Percentiles rank a stretch among this genome's conserved stretches.
phyloP scores from a whole-genome alignment of 441 rosid species.

The Caryocar brasiliense region DNA sequence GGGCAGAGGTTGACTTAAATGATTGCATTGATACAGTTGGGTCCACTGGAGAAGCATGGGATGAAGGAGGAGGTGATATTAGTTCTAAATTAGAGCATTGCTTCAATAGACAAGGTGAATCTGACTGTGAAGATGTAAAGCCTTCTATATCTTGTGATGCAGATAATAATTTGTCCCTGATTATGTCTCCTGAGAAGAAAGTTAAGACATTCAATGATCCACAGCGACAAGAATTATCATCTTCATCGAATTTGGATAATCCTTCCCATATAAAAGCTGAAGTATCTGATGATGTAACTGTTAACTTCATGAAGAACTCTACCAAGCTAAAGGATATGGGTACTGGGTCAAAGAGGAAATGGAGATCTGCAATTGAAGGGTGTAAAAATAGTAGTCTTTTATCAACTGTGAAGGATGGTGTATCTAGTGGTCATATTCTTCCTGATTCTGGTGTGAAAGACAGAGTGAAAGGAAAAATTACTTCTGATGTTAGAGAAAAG shows the following conservation, averaged over 20 bases:
- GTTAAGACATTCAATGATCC: constrained; percentile 23
- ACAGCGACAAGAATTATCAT: constrained; percentile 23
- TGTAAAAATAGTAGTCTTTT: constrained; percentile 19
- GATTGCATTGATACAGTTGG: constrained; percentile 19
- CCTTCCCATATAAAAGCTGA: constrained; percentile 25
- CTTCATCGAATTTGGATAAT: constrained; percentile 22
- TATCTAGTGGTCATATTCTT: constrained; percentile 16
- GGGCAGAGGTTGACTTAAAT: constrained; percentile 27
- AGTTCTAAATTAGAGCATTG: constrained; percentile 29
- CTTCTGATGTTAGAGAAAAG: constrained; percentile 14
- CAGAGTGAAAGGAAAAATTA: constrained; percentile 19
- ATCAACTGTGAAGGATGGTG: constrained; percentile 21
- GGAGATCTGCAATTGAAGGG: constrained; percentile 23
- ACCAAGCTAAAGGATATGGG: constrained; percentile 32
- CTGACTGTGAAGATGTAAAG: constrained; percentile 41
- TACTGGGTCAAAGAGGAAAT: constrained; percentile 27
- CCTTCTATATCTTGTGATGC: constrained; percentile 28
- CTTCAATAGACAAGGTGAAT: constrained; percentile 25
- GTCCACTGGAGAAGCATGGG: constrained; percentile 25
- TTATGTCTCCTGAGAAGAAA: constrained; percentile 33
- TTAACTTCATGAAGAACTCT: constrained; percentile 24
- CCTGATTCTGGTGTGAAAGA: constrained; percentile 30
- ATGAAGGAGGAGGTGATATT: constrained; percentile 26
- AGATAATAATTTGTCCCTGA: constrained; percentile 25
- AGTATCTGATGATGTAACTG: constrained; percentile 25